Percentiles rank a stretch among this genome's conserved stretches.
Evolutionary conservation across 305 asterid genomes (phyloP).

Genomic region (Solanum hybrid): DNA sequence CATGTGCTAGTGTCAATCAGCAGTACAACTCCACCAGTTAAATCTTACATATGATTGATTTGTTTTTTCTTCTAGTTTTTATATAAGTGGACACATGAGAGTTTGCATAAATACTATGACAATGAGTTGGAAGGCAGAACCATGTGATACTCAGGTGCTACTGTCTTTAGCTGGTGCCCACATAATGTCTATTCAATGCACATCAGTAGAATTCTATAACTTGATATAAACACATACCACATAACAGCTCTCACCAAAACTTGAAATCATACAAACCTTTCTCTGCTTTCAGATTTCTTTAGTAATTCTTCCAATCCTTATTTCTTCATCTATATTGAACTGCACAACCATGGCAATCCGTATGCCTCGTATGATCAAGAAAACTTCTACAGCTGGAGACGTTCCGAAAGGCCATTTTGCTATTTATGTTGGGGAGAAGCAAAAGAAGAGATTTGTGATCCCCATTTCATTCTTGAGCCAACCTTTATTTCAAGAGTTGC

Average conservation of each 20-base stretch:
- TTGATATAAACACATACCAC: no score
- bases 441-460: background rate
- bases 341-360: background rate
- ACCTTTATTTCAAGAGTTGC: slow-evolving; percentile 1
- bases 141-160: background rate
- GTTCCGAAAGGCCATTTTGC: background rate
- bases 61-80: background rate
- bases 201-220: no score
- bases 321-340: background rate
- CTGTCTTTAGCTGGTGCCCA: slow-evolving; percentile 62
- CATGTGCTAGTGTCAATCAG: background rate
- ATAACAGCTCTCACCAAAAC: no score
- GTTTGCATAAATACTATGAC: background rate
- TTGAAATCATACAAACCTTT: slow-evolving; percentile 57
- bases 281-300: no score
- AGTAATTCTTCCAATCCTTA: no score
- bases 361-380: background rate
- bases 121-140: background rate
- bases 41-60: background rate
- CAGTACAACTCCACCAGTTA: background rate
- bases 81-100: background rate
- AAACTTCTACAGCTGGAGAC: background rate
- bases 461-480: slow-evolving; percentile 9
- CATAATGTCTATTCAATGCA: no score
- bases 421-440: slow-evolving; percentile 3